Percentiles rank a stretch among this genome's conserved stretches.
These are phyloP conservation scores for Geoglossum cookeanum DNA, from an alignment of 2,329 filamentous ascomycete genomes.

Conservation along the genomic window DNA sequence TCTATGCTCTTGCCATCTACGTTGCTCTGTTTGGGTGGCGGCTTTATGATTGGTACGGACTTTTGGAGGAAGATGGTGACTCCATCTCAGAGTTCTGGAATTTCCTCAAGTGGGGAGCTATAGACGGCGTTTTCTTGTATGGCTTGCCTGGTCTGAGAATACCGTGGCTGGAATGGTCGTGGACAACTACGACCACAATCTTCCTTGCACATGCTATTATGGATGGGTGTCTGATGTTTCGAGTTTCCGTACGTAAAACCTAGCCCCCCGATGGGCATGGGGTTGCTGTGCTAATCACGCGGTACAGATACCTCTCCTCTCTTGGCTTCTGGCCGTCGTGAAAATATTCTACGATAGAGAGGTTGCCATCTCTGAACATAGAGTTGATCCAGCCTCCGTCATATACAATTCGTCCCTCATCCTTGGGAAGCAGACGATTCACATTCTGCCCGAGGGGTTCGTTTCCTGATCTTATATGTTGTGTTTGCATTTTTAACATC, in stretches of 20 bases:
- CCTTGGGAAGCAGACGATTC: constrained; percentile 89
- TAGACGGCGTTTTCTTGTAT: constrained; percentile 77
- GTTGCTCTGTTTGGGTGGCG: constrained; percentile 59
- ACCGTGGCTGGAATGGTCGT: constrained; percentile 89
- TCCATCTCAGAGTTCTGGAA: constrained; percentile 48
- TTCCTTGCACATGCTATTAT: constrained; percentile 53
- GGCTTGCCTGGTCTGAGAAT: constrained; percentile 73
- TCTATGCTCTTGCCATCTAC: constrained; percentile 74
- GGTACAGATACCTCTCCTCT: constrained; percentile 47
- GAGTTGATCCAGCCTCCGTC: constrained; percentile 73
- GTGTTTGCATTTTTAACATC: constrained; percentile 14
- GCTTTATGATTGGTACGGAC: constrained; percentile 64
- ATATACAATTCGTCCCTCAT: constrained; percentile 87
- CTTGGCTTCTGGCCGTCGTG: constrained; percentile 51
- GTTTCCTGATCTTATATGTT: constrained; percentile 12
- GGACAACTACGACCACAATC: constrained; percentile 47
- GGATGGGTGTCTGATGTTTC: constrained; percentile 84
- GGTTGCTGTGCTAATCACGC: constrained; percentile 4
- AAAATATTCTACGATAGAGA: constrained; percentile 86
- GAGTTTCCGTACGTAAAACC: constrained; percentile 45
- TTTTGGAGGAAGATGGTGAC: constrained; percentile 64
- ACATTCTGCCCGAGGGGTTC: constrained; percentile 85
- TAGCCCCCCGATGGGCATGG: not conserved
- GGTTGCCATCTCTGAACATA: constrained; percentile 78
- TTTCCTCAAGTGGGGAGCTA: constrained; percentile 81